Percentiles rank a stretch among this genome's conserved stretches.
Conservation (phyloP, 1,284 basidiomycete species). For the Apiotrichum akiyoshidainum region DNA sequence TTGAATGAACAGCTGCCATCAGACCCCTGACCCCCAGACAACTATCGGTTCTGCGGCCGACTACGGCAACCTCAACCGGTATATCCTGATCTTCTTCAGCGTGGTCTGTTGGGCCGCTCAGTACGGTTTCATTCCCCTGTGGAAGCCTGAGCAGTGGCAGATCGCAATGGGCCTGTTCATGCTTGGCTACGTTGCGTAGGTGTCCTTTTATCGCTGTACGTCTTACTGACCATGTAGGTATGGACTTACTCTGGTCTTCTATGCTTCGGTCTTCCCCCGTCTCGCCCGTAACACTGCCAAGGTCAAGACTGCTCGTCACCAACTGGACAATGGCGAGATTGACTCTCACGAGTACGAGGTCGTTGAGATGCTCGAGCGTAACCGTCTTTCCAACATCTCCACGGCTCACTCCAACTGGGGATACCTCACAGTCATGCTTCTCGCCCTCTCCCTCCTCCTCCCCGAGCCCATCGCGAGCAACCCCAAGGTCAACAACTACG, state of each 20-base stretch:
- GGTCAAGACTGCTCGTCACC: conserved; percentile 58
- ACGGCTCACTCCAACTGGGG: conserved; percentile 69
- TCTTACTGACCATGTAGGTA: conserved; percentile 12
- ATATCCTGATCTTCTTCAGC: conserved; percentile 66
- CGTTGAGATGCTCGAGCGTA: conserved; percentile 77
- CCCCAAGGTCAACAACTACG: conserved; percentile 62
- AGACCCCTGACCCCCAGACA: conserved; percentile 47
- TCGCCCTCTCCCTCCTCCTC: conserved; percentile 71
- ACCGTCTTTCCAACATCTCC: conserved; percentile 75
- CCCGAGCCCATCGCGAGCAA: conserved; percentile 64
- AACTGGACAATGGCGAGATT: conserved; percentile 61
- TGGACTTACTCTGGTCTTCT: conserved; percentile 58
- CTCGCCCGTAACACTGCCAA: conserved; percentile 72
- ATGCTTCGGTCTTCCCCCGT: conserved; percentile 72
- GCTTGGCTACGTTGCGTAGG: conserved; percentile 56
- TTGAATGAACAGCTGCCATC: too few relatives aligned
- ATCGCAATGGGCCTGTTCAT: conserved; percentile 73
- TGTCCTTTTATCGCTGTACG: too few relatives aligned
- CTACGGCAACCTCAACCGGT: conserved; percentile 70
- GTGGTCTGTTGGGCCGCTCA: conserved; percentile 69
- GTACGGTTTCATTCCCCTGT: conserved; percentile 66
- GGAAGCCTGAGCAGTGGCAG: conserved; percentile 58
- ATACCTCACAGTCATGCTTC: conserved; percentile 63
- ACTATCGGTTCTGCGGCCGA: conserved; percentile 76
- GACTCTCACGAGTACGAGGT: conserved; percentile 63